phyloP scores from a whole-genome alignment of 2,329 filamentous ascomycete genomes.

The Cercospora beticola region DNA sequence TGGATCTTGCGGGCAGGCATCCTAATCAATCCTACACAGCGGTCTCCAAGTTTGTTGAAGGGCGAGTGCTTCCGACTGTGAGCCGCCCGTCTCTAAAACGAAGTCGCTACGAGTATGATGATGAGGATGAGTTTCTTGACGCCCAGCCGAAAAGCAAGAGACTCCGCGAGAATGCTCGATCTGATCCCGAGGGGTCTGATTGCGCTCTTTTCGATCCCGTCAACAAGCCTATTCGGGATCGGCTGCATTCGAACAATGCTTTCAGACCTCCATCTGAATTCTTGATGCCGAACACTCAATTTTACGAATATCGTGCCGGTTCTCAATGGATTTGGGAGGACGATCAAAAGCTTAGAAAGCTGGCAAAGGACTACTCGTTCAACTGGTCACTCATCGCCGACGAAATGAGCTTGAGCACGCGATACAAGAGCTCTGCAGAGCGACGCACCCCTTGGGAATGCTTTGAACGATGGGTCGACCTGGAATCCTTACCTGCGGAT shows the following conservation, averaged over 20 bases:
- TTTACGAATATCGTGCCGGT: conserved; percentile 81
- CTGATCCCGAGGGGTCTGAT: conserved; percentile 68
- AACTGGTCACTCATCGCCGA: conserved; percentile 96
- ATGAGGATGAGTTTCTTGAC: conserved; percentile 56
- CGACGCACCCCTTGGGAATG: conserved; percentile 96
- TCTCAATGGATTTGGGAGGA: conserved; percentile 91
- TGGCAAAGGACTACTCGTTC: conserved; percentile 91
- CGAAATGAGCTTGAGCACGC: conserved; percentile 70
- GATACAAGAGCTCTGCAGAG: conserved; percentile 82
- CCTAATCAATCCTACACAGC: conserved; percentile 38
- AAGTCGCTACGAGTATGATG: conserved; percentile 77
- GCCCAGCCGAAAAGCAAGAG: conserved; percentile 40
- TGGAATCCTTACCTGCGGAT: conserved; percentile 87
- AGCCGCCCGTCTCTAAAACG: conserved; percentile 69
- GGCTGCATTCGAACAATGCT: conserved; percentile 85
- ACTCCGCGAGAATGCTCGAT: conserved; percentile 45
- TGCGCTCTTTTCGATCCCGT: conserved; percentile 88
- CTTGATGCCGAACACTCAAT: conserved; percentile 82
- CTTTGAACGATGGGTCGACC: conserved; percentile 91
- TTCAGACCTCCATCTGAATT: conserved; percentile 92
- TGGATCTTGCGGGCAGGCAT: conserved; percentile 13
- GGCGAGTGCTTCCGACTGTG: conserved; percentile 69
- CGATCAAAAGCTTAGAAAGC: conserved; percentile 80
- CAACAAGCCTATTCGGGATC: conserved; percentile 84
- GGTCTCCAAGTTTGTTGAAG: conserved; percentile 82